Base-by-base conservation (phyloP, 306 rosid genomes). In the Casuarina glauca region DNA sequence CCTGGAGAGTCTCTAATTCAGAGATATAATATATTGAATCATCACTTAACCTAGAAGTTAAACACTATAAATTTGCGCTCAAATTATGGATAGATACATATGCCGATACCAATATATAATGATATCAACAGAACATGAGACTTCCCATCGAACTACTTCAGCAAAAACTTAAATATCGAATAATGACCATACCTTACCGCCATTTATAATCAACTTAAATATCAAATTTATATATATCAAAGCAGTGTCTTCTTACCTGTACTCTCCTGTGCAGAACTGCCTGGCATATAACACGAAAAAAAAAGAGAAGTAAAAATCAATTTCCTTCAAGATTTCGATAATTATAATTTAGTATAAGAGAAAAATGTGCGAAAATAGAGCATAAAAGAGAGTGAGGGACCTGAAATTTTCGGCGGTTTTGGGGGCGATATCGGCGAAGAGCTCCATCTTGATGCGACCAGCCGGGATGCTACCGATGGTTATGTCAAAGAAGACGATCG, bases 371-470 rank as follows among this genome's bases (percentile, higher is more conserved):
- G 11, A 1, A 15, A 64, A 38, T 15, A 13, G 11, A 39, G 26
- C 6, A 62, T 11, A 5, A 12, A 5, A 10, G 69, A 62, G 44
- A 49, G 50, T 26, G n/a, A 7, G 3, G 0, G 43, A 78, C 97
- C 97, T 88, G 93, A 95, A 95, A 76, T 95, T 95, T 61, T 91
- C 98, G 6, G 98, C 96, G 70, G 93, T 91, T 83, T 88, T 91
- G 72, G 98, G 97, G 75, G 93, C 83, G 61, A 95, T 89, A 78
- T 95, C 97, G 19, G 97, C 98, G 89, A 95, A 95, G 71, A 95
- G 97, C 86, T 95, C 98, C 98, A 95, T 92, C 91, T 92, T 92
- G 90, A 95, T 95, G 72, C 98, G 93, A 43, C 98, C 98, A 0
- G 97, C 97, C 0, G 98, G 96, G n/a, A 95, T 91, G 83, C 87